phyloP scores from a whole-genome alignment of 2,329 filamentous ascomycete genomes.

The Alternaria sp. region DNA sequence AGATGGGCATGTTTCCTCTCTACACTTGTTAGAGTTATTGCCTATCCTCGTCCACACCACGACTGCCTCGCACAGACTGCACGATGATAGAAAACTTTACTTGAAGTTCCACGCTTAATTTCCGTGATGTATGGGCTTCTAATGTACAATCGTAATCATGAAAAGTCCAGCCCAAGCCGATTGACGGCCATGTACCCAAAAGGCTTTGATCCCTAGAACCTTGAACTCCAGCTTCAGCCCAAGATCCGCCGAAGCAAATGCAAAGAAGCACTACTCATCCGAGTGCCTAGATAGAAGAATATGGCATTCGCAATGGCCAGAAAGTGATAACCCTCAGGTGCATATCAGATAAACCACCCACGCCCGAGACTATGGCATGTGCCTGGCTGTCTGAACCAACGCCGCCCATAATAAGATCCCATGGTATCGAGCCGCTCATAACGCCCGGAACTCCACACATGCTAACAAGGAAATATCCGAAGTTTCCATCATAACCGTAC shows the following conservation, averaged over 20 bases:
- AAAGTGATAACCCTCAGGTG: constrained; percentile 29
- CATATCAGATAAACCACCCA: constrained; percentile 31
- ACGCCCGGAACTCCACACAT: constrained; percentile 11
- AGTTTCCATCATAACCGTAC: constrained; percentile 9
- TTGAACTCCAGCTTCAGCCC: constrained; percentile 18
- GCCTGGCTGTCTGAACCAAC: neutral
- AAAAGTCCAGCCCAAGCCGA: constrained; percentile 2
- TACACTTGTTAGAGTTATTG: neutral
- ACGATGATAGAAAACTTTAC: neutral
- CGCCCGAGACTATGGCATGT: neutral
- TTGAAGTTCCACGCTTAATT: neutral
- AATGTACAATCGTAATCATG: constrained; percentile 21
- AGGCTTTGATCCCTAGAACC: neutral
- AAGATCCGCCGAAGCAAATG: constrained; percentile 16
- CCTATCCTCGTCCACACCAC: neutral
- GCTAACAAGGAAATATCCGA: constrained; percentile 5
- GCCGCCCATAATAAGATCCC: constrained; percentile 4
- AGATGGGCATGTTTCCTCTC: neutral
- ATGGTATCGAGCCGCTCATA: constrained; percentile 12
- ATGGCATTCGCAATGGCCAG: neutral
- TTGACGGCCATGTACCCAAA: neutral
- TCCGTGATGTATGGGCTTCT: constrained; percentile 6
- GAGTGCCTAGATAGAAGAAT: neutral
- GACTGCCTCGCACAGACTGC: neutral
- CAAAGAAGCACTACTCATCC: neutral